Evolutionary conservation across 257 asterid genomes (phyloP).

Genomic region (Penstemon davidsonii): DNA sequence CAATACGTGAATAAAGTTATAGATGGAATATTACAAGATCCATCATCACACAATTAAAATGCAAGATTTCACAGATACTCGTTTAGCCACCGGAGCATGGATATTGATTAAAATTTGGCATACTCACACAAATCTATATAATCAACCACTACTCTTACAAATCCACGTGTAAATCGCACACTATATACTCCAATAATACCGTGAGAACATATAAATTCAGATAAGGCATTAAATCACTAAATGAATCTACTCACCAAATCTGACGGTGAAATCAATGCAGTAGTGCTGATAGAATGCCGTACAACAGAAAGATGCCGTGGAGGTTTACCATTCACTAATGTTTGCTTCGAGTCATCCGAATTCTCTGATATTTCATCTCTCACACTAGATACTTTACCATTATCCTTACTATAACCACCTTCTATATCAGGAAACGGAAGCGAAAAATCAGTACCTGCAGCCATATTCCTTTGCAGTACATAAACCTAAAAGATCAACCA

Average conservation of each 20-base stretch:
- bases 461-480: slow-evolving; percentile 56
- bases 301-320: slow-evolving; percentile 57
- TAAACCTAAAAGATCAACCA: slow-evolving; percentile 26
- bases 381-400: slow-evolving; percentile 34
- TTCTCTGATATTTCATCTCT: slow-evolving; percentile 46
- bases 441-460: slow-evolving; percentile 65
- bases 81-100: background rate
- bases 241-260: slow-evolving; percentile 50
- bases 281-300: slow-evolving; percentile 51
- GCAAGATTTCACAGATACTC: background rate
- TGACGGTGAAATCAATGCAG: slow-evolving; percentile 44
- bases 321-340: slow-evolving; percentile 41
- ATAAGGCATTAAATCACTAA: slow-evolving; percentile 9
- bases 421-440: slow-evolving; percentile 43
- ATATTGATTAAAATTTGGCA: background rate
- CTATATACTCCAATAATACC: background rate
- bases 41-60: slow-evolving; percentile 3
- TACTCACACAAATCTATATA: background rate
- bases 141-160: background rate
- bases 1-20: background rate
- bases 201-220: background rate
- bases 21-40: background rate
- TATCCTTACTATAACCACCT: slow-evolving; percentile 40
- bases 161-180: background rate
- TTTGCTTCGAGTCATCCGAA: slow-evolving; percentile 43